Evolutionary conservation across 2,329 filamentous ascomycete genomes (phyloP).

Genomic region (Pochonia chlamydosporia): DNA sequence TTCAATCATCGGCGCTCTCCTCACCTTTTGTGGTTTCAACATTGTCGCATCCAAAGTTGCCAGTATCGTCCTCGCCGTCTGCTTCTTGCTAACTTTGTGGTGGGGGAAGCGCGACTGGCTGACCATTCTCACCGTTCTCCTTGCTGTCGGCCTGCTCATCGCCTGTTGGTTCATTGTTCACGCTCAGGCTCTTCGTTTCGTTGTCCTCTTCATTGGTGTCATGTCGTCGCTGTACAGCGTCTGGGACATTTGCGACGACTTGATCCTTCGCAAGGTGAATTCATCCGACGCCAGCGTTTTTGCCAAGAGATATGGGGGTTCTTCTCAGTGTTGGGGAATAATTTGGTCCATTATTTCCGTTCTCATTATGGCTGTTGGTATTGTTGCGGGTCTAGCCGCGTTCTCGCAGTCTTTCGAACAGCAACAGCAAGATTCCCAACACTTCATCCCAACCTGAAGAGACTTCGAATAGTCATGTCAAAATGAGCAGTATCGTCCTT

Average conservation of each 20-base stretch:
- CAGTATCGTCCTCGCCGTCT: constrained; percentile 65
- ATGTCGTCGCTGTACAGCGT: constrained; percentile 77
- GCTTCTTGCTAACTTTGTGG: constrained; percentile 75
- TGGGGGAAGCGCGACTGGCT: constrained; percentile 77
- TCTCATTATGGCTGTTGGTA: constrained; percentile 64
- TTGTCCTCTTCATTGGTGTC: constrained; percentile 75
- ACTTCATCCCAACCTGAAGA: constrained; percentile 50
- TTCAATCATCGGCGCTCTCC: constrained; percentile 67
- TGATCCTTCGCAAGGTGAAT: constrained; percentile 76
- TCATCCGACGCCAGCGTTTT: constrained; percentile 75
- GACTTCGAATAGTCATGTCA: not conserved
- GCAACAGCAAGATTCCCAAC: constrained; percentile 62
- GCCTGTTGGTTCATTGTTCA: constrained; percentile 77
- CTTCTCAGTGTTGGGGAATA: constrained; percentile 74
- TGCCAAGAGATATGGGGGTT: constrained; percentile 70
- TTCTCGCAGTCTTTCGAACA: constrained; percentile 66
- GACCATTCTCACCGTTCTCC: constrained; percentile 63
- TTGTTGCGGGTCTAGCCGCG: constrained; percentile 70
- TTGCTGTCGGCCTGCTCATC: constrained; percentile 64
- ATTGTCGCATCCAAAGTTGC: constrained; percentile 78
- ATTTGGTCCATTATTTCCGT: constrained; percentile 72
- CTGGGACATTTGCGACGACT: constrained; percentile 81
- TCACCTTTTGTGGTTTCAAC: constrained; percentile 76
- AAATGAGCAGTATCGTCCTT: too few species aligned
- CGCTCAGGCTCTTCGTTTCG: constrained; percentile 66